phyloP scores from a whole-genome alignment of 1,284 basidiomycete genomes.

The Takashimella tepidaria region DNA sequence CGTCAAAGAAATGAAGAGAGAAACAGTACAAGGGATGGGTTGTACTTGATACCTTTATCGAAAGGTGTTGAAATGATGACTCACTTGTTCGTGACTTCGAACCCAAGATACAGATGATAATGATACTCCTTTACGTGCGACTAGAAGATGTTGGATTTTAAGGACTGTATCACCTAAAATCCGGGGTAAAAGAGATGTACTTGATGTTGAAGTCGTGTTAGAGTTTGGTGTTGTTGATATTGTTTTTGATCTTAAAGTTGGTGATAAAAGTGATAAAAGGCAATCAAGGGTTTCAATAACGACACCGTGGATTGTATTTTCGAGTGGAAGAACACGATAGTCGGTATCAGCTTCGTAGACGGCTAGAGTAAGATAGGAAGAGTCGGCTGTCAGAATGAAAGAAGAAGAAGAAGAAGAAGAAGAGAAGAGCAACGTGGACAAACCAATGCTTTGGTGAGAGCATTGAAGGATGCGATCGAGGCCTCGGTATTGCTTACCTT shows the following conservation, averaged over 20 bases:
- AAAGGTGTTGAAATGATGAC: too few relatives aligned
- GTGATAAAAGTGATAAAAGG: conserved; percentile 19
- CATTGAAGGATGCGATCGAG: too few relatives aligned
- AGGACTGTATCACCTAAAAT: conserved; percentile 20
- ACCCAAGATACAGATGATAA: conserved; percentile 38
- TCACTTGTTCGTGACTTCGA: conserved; percentile 45
- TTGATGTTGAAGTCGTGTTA: not conserved
- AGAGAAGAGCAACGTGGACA: too few relatives aligned
- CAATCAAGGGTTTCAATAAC: conserved; percentile 45
- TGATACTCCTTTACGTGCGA: conserved; percentile 28
- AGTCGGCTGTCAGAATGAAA: too few relatives aligned
- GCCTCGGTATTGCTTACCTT: conserved; percentile 22
- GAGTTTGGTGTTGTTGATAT: not conserved
- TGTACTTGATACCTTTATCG: too few relatives aligned
- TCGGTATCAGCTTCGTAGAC: conserved; percentile 22
- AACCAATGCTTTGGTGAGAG: too few relatives aligned
- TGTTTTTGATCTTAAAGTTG: not conserved
- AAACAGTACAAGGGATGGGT: too few relatives aligned
- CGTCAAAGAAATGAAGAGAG: too few relatives aligned
- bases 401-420: too few relatives aligned
- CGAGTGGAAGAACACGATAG: conserved; percentile 42
- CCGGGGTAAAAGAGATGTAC: not conserved
- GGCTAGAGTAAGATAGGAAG: conserved; percentile 19
- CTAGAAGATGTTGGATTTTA: conserved; percentile 41
- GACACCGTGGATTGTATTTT: conserved; percentile 46